Base-by-base conservation (phyloP, 495 filamentous ascomycete species). In the Aspergillus kassunensis region DNA sequence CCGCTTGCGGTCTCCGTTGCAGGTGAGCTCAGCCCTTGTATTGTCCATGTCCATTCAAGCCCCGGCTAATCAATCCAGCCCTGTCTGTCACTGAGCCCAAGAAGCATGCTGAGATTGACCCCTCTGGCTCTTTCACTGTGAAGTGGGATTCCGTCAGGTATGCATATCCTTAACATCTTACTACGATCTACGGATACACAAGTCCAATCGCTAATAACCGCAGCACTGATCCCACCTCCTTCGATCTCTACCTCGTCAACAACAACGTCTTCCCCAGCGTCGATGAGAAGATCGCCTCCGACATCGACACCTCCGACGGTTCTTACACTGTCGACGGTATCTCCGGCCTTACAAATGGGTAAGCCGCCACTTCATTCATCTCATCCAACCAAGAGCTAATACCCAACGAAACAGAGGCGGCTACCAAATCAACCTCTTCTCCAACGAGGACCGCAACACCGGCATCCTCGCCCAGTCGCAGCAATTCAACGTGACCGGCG, bases 401-500 rank as follows among this genome's bases (percentile, higher is more conserved):
- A 34, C n/a, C n/a, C 54, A 35, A 61, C 29, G 15, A 19, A 30
- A 41, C 40, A 71, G 70, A 3, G 36, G 55, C 9, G 69, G 64
- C 24, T 74, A 68, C 65, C 71, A 74, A 58, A 64, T 74, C 54
- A 70, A 72, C 60, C 54, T 74, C 18, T 18, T 65, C 27, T 69
- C 67, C 44, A 59, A 60, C 54, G 31, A 37, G 2, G 24, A 33
- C 15, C 29, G 59, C 16, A 71, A 71, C 61, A 64, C 57, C 41
- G 71, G 71, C 13, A 72, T 74, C 50, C 69, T 74, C 23, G 71
- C 71, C 3, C 71, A 74, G 56, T 69, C 67, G 5, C 31, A 62
- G 30, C 64, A 72, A 39, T 74, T 74, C 63, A 64, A 68, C 51
- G 64, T 71, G 47, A 60, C 58, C 37, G 54, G 44, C 29, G 47